A percentile compares a stretch with the other conserved stretches of the same genome.
Evolutionary conservation across 805 yeast genomes (phyloP).

Genomic region (Yarrowia divulgata): DNA sequence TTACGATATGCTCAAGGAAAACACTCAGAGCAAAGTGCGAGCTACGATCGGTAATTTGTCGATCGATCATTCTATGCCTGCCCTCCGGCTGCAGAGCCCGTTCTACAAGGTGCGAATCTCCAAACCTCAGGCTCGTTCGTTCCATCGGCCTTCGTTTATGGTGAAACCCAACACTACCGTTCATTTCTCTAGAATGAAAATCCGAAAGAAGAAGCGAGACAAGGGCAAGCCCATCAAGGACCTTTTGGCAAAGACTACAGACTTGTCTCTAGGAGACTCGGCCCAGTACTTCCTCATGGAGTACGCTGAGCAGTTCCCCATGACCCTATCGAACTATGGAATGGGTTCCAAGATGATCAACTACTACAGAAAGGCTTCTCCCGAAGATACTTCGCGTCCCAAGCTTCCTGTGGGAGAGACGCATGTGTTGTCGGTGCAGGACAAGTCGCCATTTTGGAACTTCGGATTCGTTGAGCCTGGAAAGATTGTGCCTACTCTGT

Average conservation of each 20-base stretch:
- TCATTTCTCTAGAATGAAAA: constrained; percentile 74
- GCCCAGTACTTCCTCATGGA: constrained; percentile 81
- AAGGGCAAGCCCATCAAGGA: constrained; percentile 82
- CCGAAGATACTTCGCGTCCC: constrained; percentile 85
- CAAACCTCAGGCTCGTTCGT: constrained; percentile 71
- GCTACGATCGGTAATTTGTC: constrained; percentile 88
- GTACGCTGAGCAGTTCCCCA: constrained; percentile 88
- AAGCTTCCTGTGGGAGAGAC: constrained; percentile 92
- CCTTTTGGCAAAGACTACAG: constrained; percentile 71
- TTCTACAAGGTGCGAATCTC: constrained; percentile 81
- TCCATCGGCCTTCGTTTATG: constrained; percentile 79
- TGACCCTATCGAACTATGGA: constrained; percentile 84
- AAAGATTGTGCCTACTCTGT: constrained; percentile 88
- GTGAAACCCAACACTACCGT: constrained; percentile 81
- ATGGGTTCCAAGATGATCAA: constrained; percentile 95
- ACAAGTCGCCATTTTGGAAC: constrained; percentile 97
- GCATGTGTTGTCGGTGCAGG: constrained; percentile 93
- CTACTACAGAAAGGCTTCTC: constrained; percentile 83
- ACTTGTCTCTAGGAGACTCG: constrained; percentile 83
- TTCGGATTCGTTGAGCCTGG: constrained; percentile 97
- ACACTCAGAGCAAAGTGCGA: constrained; percentile 89
- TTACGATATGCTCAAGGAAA: constrained; percentile 81
- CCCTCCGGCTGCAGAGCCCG: constrained; percentile 85
- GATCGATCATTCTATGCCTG: constrained; percentile 92
- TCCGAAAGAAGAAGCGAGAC: constrained; percentile 87